phyloP scores from a whole-genome alignment of 306 rosid species.

The Canavalia gladiata region DNA sequence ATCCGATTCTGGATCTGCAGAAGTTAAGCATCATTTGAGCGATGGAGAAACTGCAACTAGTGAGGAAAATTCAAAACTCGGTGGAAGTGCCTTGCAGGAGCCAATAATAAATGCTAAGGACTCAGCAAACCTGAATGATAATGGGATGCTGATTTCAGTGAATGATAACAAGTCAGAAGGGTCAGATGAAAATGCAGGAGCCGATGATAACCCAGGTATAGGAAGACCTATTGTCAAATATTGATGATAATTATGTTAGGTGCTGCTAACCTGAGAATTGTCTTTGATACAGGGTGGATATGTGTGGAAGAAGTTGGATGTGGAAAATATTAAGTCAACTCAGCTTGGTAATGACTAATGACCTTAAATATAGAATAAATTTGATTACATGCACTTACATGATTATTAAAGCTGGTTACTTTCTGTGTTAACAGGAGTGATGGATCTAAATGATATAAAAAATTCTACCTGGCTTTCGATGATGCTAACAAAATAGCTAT shows the following conservation, averaged over 20 bases:
- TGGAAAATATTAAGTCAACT: conserved; percentile 46
- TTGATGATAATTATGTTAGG: conserved; percentile 31
- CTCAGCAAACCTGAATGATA: conserved; percentile 42
- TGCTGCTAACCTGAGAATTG: conserved; percentile 42
- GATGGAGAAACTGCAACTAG: conserved; percentile 58
- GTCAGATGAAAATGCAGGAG: conserved; percentile 47
- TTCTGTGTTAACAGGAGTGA: conserved; percentile 59
- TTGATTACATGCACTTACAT: conserved; percentile 10
- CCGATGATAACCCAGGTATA: conserved; percentile 53
- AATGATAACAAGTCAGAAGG: conserved; percentile 48
- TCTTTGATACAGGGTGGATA: conserved; percentile 54
- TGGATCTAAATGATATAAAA: conserved; percentile 49
- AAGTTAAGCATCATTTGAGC: conserved; percentile 53
- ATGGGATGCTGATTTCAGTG: conserved; percentile 50
- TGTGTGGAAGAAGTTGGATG: conserved; percentile 55
- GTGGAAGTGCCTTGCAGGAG: conserved; percentile 51
- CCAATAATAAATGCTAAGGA: conserved; percentile 43
- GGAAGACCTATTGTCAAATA: conserved; percentile 27
- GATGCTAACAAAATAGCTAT: conserved; percentile 45
- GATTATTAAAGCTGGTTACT: conserved; percentile 42
- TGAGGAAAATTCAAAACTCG: conserved; percentile 47
- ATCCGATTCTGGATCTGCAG: conserved; percentile 60
- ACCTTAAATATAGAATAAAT: conserved; percentile 27
- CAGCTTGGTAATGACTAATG: conserved; percentile 62
- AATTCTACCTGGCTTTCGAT: conserved; percentile 55